A percentile compares a stretch with the other conserved stretches of the same genome.
Conservation (phyloP, 495 filamentous ascomycete genomes). For the Jackrogersella minutella region DNA sequence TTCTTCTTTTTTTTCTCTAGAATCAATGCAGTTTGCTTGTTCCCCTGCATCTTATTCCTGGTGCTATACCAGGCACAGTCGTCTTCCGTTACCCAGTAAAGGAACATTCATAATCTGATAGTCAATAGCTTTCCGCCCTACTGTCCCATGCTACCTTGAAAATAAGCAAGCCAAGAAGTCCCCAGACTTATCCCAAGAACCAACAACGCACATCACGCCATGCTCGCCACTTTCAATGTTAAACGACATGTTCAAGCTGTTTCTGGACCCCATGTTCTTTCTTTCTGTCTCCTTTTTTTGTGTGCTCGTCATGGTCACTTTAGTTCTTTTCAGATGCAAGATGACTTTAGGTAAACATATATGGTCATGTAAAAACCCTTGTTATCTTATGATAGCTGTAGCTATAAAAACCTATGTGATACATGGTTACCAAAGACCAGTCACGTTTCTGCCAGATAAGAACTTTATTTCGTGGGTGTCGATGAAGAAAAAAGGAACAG, state of each 20-base stretch:
- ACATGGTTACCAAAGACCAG: too few relatives aligned
- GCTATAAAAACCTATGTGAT: too few relatives aligned
- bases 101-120: neutral
- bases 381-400: neutral
- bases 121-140: conserved; percentile 34
- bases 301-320: neutral
- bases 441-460: conserved; percentile 26
- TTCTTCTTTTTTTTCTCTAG: conserved; percentile 6
- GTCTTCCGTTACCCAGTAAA: neutral
- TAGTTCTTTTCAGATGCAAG: neutral
- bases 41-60: conserved; percentile 30
- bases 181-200: conserved; percentile 21
- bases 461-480: conserved; percentile 28
- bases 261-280: neutral
- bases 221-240: conserved; percentile 19
- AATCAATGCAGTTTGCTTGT: conserved; percentile 6
- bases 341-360: neutral
- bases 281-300: neutral
- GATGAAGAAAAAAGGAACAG: conserved; percentile 8
- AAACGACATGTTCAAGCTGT: conserved; percentile 15
- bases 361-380: neutral
- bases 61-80: conserved; percentile 16
- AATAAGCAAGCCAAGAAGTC: conserved; percentile 9
- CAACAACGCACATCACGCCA: conserved; percentile 29
- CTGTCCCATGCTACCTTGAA: conserved; percentile 24